phyloP scores from a whole-genome alignment of 306 rosid species.

The Hippophae tibetana region DNA sequence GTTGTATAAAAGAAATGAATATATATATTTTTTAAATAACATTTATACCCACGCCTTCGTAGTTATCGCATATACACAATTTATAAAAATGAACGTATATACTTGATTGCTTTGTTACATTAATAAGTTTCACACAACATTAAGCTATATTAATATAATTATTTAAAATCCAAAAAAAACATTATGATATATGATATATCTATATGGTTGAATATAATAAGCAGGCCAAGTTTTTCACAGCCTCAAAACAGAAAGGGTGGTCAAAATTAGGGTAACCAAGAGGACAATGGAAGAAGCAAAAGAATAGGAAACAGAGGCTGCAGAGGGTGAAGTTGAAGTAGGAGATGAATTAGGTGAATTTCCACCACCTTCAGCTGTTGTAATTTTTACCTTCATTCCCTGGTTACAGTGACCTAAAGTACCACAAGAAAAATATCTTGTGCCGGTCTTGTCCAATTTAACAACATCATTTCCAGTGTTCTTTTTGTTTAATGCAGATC shows the following conservation, averaged over 20 bases:
- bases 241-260: conserved; percentile 12
- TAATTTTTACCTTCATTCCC: conserved; percentile 82
- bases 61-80: too few species aligned
- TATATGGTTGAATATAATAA: too few species aligned
- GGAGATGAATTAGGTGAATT: conserved; percentile 40
- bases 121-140: too few species aligned
- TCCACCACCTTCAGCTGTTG: conserved; percentile 19
- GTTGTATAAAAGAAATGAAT: too few species aligned
- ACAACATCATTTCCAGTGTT: conserved; percentile 46
- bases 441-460: conserved; percentile 44
- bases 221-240: not conserved
- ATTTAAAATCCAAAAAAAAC: not conserved
- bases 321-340: conserved; percentile 20
- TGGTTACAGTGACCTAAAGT: conserved; percentile 67
- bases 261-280: conserved; percentile 16
- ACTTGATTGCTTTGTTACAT: too few species aligned
- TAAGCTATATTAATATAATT: too few species aligned
- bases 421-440: conserved; percentile 70
- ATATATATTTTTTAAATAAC: too few species aligned
- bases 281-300: conserved; percentile 10
- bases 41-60: too few species aligned
- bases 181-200: not conserved
- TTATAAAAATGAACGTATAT: too few species aligned
- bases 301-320: conserved; percentile 3
- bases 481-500: conserved; percentile 39